These are phyloP conservation scores for Malbranchea cinnamomea DNA, from an alignment of 2,329 filamentous ascomycete species.

Conservation along the genomic window DNA sequence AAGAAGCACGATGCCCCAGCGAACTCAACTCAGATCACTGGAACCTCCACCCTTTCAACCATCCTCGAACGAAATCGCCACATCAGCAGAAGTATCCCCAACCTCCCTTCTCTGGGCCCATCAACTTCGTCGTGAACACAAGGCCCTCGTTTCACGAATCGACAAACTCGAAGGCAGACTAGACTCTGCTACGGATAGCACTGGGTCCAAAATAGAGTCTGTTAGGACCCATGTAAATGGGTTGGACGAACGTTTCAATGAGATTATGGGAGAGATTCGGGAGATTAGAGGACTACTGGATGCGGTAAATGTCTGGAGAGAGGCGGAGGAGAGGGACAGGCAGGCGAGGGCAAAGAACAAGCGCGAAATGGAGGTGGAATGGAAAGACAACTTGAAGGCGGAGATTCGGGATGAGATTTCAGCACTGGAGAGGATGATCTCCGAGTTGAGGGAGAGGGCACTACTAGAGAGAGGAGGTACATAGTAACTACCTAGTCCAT, in stretches of 20 bases:
- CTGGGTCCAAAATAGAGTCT: neutral
- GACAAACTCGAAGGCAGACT: constrained; percentile 11
- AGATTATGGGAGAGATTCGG: constrained; percentile 4
- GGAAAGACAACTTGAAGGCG: constrained; percentile 2
- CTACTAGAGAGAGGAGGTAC: neutral
- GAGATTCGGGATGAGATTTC: constrained; percentile 2
- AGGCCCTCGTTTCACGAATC: constrained; percentile 17
- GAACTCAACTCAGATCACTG: neutral
- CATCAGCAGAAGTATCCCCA: constrained; percentile 6
- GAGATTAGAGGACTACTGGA: constrained; percentile 2
- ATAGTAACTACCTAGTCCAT: neutral
- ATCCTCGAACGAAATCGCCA: constrained; percentile 5
- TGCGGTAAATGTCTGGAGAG: constrained; percentile 3
- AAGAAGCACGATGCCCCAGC: too few relatives aligned
- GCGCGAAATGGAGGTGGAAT: constrained; percentile 2
- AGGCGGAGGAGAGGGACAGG: constrained; percentile 1
- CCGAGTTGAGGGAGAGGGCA: too few relatives aligned
- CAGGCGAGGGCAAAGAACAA: constrained; percentile 1
- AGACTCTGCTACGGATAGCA: neutral
- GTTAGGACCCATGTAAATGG: too few relatives aligned
- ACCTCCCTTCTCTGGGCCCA: constrained; percentile 23
- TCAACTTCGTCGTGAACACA: constrained; percentile 24
- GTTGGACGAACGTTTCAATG: constrained; percentile 1
- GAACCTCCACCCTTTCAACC: constrained; percentile 3
- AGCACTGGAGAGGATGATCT: constrained; percentile 5